Conservation (phyloP, 2,329 filamentous ascomycete species). For the Arachnomyces sp. region DNA sequence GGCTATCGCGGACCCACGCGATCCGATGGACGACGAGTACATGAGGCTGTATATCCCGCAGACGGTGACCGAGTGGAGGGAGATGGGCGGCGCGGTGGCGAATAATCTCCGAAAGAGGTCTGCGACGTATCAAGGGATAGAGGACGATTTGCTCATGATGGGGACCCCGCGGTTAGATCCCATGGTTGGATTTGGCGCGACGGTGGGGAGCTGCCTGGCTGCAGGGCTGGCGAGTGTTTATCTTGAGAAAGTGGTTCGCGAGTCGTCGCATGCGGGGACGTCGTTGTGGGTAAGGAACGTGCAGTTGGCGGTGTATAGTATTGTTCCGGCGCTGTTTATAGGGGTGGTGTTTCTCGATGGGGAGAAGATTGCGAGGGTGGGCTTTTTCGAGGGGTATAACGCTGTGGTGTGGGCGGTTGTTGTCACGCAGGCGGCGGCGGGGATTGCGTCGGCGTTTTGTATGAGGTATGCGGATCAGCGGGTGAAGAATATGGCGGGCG, state of each 20-base stretch:
- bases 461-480: constrained; percentile 83
- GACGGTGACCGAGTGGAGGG: constrained; percentile 65
- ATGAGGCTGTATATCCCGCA: constrained; percentile 63
- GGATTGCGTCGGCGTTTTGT: constrained; percentile 72
- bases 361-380: constrained; percentile 68
- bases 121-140: constrained; percentile 84
- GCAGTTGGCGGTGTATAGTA: constrained; percentile 86
- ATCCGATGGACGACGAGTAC: constrained; percentile 48
- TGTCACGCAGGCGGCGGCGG: constrained; percentile 67
- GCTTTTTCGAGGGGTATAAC: constrained; percentile 94
- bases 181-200: constrained; percentile 68
- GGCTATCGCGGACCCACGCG: constrained; percentile 48
- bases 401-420: constrained; percentile 83
- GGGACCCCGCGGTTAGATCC: constrained; percentile 60
- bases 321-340: constrained; percentile 79
- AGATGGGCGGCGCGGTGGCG: constrained; percentile 42
- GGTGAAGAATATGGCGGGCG: constrained; percentile 87
- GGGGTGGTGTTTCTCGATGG: constrained; percentile 85
- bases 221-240: constrained; percentile 72
- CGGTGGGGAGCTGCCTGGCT: constrained; percentile 66
- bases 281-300: constrained; percentile 93
- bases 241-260: constrained; percentile 76
- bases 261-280: constrained; percentile 60
- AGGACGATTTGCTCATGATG: constrained; percentile 46
- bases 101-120: constrained; percentile 57